Conservation (phyloP, 768 basidiomycete species). For the Termitomyces sp. region DNA sequence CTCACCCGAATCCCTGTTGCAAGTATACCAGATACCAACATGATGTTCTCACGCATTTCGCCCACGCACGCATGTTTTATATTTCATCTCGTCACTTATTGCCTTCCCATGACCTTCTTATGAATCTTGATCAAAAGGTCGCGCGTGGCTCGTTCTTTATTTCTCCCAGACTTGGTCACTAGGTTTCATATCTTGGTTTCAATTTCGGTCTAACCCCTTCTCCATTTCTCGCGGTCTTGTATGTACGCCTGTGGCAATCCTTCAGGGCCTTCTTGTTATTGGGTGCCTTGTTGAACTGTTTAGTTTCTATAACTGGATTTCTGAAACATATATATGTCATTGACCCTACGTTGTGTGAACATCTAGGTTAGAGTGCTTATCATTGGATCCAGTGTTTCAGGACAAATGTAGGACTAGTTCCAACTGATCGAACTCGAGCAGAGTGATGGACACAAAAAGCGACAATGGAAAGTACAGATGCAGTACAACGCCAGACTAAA, state of each 20-base stretch:
- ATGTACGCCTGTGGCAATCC: neutral
- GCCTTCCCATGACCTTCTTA: constrained; percentile 7
- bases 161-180: neutral
- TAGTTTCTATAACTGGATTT: neutral
- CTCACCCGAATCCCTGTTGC: constrained; percentile 3
- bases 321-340: neutral
- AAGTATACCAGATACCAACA: constrained; percentile 11
- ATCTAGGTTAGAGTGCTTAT: neutral
- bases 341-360: neutral
- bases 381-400: neutral
- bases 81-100: neutral
- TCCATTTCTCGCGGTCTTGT: neutral
- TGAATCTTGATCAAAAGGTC: constrained; percentile 2
- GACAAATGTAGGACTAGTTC: neutral
- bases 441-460: neutral
- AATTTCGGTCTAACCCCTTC: neutral
- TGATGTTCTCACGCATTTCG: constrained; percentile 4
- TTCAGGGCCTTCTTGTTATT: constrained; percentile 1
- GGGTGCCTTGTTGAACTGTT: neutral
- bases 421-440: neutral
- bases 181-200: neutral
- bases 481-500: neutral
- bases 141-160: constrained; percentile 6
- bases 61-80: constrained; percentile 6
- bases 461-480: neutral